These are phyloP conservation scores for Postia placenta DNA, from an alignment of 768 basidiomycete species.

Conservation along the genomic window DNA sequence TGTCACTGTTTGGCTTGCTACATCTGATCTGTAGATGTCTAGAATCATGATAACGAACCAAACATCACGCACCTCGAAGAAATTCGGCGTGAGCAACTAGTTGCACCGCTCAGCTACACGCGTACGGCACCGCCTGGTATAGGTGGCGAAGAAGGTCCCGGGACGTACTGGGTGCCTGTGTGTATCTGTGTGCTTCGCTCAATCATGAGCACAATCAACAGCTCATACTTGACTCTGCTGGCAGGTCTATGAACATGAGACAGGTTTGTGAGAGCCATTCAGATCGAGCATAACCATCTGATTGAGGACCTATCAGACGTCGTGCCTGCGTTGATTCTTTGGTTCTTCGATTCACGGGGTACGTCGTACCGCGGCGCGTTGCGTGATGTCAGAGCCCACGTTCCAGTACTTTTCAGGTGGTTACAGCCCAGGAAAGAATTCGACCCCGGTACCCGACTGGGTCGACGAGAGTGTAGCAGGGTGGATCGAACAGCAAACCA, in stretches of 20 bases:
- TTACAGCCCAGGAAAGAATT: constrained; percentile 36
- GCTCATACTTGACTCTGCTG: too few species aligned
- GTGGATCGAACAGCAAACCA: constrained; percentile 54
- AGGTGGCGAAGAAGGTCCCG: constrained; percentile 59
- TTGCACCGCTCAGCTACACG: constrained; percentile 58
- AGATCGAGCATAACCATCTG: too few species aligned
- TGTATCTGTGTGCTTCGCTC: constrained; percentile 12
- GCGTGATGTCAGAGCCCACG: too few species aligned
- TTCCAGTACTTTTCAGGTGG: constrained; percentile 49
- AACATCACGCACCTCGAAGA: constrained; percentile 71
- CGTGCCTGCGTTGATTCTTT: constrained; percentile 51
- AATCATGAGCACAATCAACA: too few species aligned
- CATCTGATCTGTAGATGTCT: background rate
- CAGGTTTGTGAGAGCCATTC: constrained; percentile 27
- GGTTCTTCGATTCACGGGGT: constrained; percentile 80
- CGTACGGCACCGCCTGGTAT: constrained; percentile 51
- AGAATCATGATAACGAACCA: constrained; percentile 71
- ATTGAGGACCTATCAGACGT: constrained; percentile 30
- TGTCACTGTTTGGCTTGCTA: background rate
- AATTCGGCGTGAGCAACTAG: constrained; percentile 51
- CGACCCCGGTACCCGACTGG: constrained; percentile 54
- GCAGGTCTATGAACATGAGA: constrained; percentile 31
- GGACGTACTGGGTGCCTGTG: constrained; percentile 77
- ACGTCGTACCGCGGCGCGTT: too few species aligned
- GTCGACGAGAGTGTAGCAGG: constrained; percentile 55